phyloP scores from a whole-genome alignment of 345 rosid genomes.

The Hibiscus mutabilis region DNA sequence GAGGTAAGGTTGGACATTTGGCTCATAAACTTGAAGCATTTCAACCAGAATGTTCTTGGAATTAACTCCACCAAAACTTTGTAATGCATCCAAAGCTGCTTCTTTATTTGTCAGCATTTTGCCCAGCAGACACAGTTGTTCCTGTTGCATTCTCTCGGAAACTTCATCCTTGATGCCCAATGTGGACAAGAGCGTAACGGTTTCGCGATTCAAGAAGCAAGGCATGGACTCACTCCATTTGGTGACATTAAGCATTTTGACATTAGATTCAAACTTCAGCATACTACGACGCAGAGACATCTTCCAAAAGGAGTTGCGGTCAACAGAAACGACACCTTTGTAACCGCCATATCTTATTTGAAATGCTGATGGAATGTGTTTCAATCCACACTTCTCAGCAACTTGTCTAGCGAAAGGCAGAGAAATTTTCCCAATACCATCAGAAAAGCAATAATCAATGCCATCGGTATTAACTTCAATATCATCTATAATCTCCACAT shows the following conservation, averaged over 20 bases:
- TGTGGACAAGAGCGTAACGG: conserved; percentile 74
- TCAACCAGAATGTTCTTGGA: conserved; percentile 49
- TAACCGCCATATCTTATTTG: conserved; percentile 94
- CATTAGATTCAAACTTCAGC: conserved; percentile 74
- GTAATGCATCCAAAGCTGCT: conserved; percentile 64
- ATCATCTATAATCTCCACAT: conserved; percentile 77
- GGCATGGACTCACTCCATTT: conserved; percentile 81
- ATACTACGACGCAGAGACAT: conserved; percentile 76
- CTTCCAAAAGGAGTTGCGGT: conserved; percentile 65
- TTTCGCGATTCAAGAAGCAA: conserved; percentile 86
- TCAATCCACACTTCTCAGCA: conserved; percentile 72
- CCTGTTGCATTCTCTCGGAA: conserved; percentile 54
- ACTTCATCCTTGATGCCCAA: conserved; percentile 63
- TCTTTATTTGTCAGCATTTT: conserved; percentile 56
- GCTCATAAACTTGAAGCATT: conserved; percentile 70
- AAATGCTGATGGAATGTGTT: conserved; percentile 78
- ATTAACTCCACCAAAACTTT: conserved; percentile 46
- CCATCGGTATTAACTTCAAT: conserved; percentile 64
- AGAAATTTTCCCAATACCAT: conserved; percentile 93
- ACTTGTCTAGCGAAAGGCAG: conserved; percentile 62
- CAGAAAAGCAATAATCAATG: conserved; percentile 75
- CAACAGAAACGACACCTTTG: conserved; percentile 88
- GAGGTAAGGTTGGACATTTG: conserved; percentile 69
- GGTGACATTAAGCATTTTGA: conserved; percentile 85
- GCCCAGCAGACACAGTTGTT: conserved; percentile 52